Base-by-base conservation (phyloP, 2,329 filamentous ascomycete genomes). In the Teratosphaeria zuluensis region DNA sequence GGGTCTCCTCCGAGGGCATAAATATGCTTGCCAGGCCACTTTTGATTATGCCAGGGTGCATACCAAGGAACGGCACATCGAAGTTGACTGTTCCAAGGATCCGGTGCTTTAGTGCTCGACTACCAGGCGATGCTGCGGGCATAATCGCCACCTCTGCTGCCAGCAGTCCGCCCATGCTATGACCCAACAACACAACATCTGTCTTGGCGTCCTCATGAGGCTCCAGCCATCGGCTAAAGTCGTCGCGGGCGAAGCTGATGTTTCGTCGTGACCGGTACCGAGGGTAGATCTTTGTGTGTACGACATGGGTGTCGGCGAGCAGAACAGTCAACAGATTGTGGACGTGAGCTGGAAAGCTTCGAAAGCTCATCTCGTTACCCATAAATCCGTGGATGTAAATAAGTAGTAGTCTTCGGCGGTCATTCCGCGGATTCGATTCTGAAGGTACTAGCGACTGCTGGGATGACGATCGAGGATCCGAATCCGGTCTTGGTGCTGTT, bases 381-480 rank as follows among this genome's bases (percentile, higher is more conserved):
- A 94, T 87, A 75, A 95, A 96, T 61, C 92, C 91, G 76, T 96
- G 92, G 58, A 96, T 85, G 70, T 91, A 96, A 56, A 96, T 78
- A 24, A 95, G 71, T 1, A 96, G 80, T 28, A 96, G 78, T 30
- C 78, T 81, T 55, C 84, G 75, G 28, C 74, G 70, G n/a, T 72
- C 70, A 54, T 64, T 60, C 48, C 68, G 64, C 48, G 67, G 65
- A 33, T 71, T 64, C 12, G 66, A 66, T 33, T 73, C 69, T 3
- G 59, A 58, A 28, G 76, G 76, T 4, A 73, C 65, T 7, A 80
- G 71, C 3, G 77, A 79, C 57, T 80, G 73, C 3, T 72, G 74
- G 2, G 77, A 80, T 1, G 74, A 75, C 2, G 75, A 74, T 28
- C 77, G 73, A 30, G 74, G 76, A 60, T 79, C 77, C 32, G 71